Evolutionary conservation across 768 basidiomycete genomes (phyloP).

Genomic region (Hypsizygus marmoreus): DNA sequence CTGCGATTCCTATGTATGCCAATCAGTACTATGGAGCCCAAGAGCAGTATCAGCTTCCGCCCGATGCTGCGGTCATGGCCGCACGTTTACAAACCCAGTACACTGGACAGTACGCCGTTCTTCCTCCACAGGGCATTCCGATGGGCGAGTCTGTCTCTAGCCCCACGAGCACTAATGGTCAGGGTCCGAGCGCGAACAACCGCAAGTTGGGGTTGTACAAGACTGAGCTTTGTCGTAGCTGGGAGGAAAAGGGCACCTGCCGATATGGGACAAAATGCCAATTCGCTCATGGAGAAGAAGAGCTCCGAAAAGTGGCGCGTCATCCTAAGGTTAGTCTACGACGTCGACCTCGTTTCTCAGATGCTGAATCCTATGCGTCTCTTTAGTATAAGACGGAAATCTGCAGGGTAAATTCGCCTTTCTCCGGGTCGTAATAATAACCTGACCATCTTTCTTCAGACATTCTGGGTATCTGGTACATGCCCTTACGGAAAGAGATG

Average conservation of each 20-base stretch:
- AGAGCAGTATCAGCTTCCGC: slow-evolving; percentile 55
- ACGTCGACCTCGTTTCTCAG: slow-evolving; percentile 9
- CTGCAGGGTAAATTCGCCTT: slow-evolving; percentile 64
- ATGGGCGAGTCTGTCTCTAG: slow-evolving; percentile 38
- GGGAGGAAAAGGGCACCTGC: slow-evolving; percentile 89
- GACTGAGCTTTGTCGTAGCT: slow-evolving; percentile 86
- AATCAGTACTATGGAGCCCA: slow-evolving; percentile 69
- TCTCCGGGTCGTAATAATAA: slow-evolving; percentile 5
- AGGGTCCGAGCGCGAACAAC: slow-evolving; percentile 88
- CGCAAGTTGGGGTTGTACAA: slow-evolving; percentile 90
- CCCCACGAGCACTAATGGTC: slow-evolving; percentile 43
- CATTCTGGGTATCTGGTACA: slow-evolving; percentile 92
- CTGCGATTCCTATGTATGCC: slow-evolving; percentile 64
- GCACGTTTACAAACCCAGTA: slow-evolving; percentile 69
- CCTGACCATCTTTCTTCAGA: slow-evolving; percentile 43
- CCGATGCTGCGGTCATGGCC: slow-evolving; percentile 58
- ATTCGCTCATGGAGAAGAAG: slow-evolving; percentile 91
- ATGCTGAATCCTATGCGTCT: slow-evolving; percentile 19
- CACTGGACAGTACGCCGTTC: slow-evolving; percentile 47
- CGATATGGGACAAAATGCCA: slow-evolving; percentile 89
- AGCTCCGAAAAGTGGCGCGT: slow-evolving; percentile 78
- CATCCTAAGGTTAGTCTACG: slow-evolving; percentile 76
- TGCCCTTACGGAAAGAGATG: slow-evolving; percentile 92
- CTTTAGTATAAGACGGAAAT: slow-evolving; percentile 90
- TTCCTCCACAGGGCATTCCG: slow-evolving; percentile 29